These are phyloP conservation scores for Cyclocybe aegerita DNA, from an alignment of 768 basidiomycete species.

Conservation along the genomic window DNA sequence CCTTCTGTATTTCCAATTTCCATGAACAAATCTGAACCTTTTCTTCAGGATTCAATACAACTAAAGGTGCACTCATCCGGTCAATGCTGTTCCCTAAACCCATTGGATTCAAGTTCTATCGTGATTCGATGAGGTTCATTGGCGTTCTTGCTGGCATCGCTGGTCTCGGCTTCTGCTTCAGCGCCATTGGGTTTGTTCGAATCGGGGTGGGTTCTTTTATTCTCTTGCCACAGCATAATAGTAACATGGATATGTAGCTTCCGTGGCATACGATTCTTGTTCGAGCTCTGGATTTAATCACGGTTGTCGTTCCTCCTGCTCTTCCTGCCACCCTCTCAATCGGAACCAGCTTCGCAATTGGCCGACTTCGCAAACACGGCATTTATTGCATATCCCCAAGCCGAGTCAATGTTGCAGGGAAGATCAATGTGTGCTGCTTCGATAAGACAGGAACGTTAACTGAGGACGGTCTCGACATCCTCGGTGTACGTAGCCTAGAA, in stretches of 20 bases:
- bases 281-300: conserved; percentile 92
- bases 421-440: conserved; percentile 96
- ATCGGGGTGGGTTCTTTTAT: conserved; percentile 64
- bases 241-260: conserved; percentile 46
- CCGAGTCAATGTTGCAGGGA: conserved; percentile 92
- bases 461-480: conserved; percentile 95
- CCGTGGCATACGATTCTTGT: conserved; percentile 88
- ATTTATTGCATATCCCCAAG: conserved; percentile 98
- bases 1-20: not conserved
- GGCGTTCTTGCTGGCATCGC: conserved; percentile 91
- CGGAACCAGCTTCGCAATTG: conserved; percentile 93
- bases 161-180: conserved; percentile 85
- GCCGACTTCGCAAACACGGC: conserved; percentile 79
- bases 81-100: conserved; percentile 99
- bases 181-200: conserved; percentile 87
- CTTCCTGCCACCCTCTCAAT: conserved; percentile 96
- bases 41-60: conserved; percentile 83
- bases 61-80: conserved; percentile 92
- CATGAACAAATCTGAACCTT: not conserved
- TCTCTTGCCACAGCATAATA: not conserved
- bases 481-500: conserved; percentile 88
- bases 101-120: conserved; percentile 98
- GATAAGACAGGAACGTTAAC: conserved; percentile 99
- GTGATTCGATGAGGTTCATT: conserved; percentile 89
- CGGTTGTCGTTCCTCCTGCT: conserved; percentile 96